A percentile compares a stretch with the other conserved stretches of the same genome.
Evolutionary conservation across 345 rosid species (phyloP).

Genomic region (Passiflora organensis): DNA sequence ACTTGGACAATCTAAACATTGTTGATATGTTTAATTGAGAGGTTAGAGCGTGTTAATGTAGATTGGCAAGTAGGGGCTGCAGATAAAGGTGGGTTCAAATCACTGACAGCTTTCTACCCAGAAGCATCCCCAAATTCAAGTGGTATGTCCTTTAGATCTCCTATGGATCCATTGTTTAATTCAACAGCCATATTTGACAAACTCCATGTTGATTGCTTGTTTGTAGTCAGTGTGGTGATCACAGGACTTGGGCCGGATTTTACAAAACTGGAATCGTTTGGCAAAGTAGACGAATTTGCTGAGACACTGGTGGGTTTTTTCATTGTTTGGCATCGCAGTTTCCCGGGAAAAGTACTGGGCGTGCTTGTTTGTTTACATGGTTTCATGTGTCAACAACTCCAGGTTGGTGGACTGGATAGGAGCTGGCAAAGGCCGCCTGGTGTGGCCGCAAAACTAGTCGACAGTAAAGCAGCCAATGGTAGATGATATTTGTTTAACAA

Average conservation of each 20-base stretch:
- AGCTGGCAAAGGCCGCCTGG: constrained; percentile 94
- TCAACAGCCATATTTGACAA: not conserved
- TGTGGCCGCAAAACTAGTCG: constrained; percentile 68
- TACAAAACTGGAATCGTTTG: constrained; percentile 86
- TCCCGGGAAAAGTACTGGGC: not conserved
- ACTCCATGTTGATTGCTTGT: not conserved
- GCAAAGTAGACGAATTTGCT: constrained; percentile 86
- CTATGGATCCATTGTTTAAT: too few relatives aligned
- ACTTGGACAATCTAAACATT: too few relatives aligned
- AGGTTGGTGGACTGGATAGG: constrained; percentile 90
- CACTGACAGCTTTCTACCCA: constrained; percentile 84
- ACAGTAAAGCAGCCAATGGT: constrained; percentile 67
- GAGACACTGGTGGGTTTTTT: constrained; percentile 61
- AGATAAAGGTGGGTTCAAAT: constrained; percentile 71
- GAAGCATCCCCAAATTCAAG: constrained; percentile 47
- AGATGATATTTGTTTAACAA: not conserved
- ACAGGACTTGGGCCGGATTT: constrained; percentile 93
- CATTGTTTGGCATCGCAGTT: not conserved
- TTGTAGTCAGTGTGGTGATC: constrained; percentile 56
- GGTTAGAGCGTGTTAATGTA: constrained; percentile 19
- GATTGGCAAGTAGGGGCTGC: constrained; percentile 77
- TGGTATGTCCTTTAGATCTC: constrained; percentile 52
- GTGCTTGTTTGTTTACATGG: not conserved
- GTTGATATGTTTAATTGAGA: too few relatives aligned
- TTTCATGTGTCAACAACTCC: not conserved